Conservation (phyloP, 441 rosid genomes). For the Corymbia citriodora region DNA sequence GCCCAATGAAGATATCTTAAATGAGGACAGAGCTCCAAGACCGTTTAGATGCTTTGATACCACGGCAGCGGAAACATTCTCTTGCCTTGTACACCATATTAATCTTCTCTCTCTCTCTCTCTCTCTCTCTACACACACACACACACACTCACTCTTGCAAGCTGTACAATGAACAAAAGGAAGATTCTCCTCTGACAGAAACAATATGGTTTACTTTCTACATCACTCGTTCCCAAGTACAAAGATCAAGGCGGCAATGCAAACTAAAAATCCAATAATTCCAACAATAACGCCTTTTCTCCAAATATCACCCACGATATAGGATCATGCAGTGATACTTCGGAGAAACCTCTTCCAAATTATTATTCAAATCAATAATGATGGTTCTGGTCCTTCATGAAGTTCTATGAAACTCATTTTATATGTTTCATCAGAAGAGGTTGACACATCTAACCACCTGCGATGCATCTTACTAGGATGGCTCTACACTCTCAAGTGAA, state of each 20-base stretch:
- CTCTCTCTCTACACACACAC: too few species aligned
- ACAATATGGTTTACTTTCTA: neutral
- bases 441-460: neutral
- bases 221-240: neutral
- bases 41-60: neutral
- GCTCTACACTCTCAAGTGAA: neutral
- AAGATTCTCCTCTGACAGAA: neutral
- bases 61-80: too few species aligned
- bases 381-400: neutral
- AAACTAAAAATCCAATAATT: neutral
- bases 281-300: neutral
- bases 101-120: neutral
- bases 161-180: neutral
- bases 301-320: neutral
- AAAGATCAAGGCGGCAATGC: neutral
- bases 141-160: neutral
- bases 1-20: neutral
- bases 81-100: too few species aligned
- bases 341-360: neutral
- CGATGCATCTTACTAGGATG: neutral
- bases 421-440: neutral
- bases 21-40: neutral
- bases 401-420: neutral
- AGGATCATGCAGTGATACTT: neutral
- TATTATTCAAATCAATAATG: neutral